phyloP scores from a whole-genome alignment of 1,284 basidiomycete species.

The Ustilago curta region DNA sequence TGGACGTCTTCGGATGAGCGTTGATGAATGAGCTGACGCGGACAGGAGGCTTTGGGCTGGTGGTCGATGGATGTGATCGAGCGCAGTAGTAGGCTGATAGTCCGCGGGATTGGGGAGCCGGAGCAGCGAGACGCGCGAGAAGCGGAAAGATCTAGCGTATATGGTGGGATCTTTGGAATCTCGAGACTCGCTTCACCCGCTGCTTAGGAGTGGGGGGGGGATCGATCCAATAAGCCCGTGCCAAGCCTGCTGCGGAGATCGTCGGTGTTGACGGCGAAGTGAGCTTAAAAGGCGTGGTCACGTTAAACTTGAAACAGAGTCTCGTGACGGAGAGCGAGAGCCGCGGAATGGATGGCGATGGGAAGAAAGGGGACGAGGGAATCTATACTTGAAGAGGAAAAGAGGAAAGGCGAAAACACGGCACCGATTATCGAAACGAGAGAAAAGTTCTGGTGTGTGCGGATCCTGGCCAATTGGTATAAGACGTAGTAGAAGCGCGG shows the following conservation, averaged over 20 bases:
- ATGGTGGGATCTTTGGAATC: constrained; percentile 15
- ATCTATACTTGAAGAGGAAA: not conserved
- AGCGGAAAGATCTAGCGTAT: constrained; percentile 22
- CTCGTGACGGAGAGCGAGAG: not conserved
- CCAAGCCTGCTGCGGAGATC: constrained; percentile 16
- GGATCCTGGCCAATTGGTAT: constrained; percentile 8
- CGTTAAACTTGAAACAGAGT: not conserved
- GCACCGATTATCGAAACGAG: constrained; percentile 3
- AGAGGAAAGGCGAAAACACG: not conserved
- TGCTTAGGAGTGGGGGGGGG: not conserved
- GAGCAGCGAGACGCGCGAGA: constrained; percentile 7
- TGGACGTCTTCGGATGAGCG: constrained; percentile 1
- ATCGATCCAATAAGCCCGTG: constrained; percentile 16
- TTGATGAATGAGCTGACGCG: not conserved
- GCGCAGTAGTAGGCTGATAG: not conserved
- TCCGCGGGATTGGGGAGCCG: not conserved
- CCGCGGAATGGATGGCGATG: constrained; percentile 2
- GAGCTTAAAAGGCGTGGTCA: not conserved
- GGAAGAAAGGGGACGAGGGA: not conserved
- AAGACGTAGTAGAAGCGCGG: not conserved
- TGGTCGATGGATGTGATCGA: not conserved
- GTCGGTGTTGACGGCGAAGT: constrained; percentile 16
- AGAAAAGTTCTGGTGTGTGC: constrained; percentile 8
- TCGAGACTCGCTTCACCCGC: constrained; percentile 14
- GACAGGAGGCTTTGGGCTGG: not conserved